Conservation (phyloP, 306 rosid species). For the Trichosanthes truncata region DNA sequence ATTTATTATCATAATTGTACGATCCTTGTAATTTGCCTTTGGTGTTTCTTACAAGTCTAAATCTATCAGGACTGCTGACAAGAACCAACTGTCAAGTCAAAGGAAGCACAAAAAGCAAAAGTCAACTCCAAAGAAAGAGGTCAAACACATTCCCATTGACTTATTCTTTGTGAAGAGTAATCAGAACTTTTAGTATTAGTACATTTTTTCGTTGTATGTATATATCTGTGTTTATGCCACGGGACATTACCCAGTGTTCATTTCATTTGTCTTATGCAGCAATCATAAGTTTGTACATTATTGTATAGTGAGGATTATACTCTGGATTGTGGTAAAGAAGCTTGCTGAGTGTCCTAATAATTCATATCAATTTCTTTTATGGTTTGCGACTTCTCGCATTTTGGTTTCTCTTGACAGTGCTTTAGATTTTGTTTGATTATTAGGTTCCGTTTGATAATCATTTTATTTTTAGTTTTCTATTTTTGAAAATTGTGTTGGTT, state of each 20-base stretch:
- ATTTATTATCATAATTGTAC: neutral
- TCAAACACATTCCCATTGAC: constrained; percentile 56
- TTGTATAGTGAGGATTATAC: neutral
- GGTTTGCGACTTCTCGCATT: neutral
- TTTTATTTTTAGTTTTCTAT: too few relatives aligned
- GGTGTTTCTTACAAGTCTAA: neutral
- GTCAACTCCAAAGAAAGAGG: constrained; percentile 46
- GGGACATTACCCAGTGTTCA: neutral
- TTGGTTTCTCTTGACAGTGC: neutral
- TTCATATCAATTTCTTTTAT: neutral
- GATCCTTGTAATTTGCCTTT: neutral
- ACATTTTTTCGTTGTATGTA: neutral
- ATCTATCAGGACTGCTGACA: constrained; percentile 30
- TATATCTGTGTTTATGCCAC: neutral
- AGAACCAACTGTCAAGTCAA: constrained; percentile 23
- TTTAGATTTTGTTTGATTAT: neutral
- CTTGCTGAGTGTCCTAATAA: neutral
- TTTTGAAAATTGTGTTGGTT: too few relatives aligned
- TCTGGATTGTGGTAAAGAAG: neutral
- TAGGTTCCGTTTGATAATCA: neutral
- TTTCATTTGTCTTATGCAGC: neutral
- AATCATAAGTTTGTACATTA: neutral
- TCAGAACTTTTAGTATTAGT: constrained; percentile 17
- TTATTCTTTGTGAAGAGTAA: constrained; percentile 50
- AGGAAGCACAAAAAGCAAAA: constrained; percentile 58